A percentile compares a stretch with the other conserved stretches of the same genome.
Evolutionary conservation across 495 filamentous ascomycete species (phyloP).

Genomic region (Penicillium atrosanguineum): DNA sequence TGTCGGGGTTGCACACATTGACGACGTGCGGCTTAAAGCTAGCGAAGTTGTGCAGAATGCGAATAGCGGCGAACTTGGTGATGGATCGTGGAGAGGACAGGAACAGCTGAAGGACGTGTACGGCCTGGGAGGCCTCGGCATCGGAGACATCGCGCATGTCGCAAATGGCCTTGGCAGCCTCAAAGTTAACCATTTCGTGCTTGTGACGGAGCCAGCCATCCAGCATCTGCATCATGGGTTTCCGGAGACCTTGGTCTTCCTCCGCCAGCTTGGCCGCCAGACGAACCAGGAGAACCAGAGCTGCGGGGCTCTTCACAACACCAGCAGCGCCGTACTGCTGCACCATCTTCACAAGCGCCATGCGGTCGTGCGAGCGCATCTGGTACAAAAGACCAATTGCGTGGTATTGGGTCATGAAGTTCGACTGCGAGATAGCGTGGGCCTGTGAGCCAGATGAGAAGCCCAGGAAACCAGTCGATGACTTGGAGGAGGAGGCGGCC

Average conservation of each 20-base stretch:
- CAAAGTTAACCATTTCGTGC: conserved; percentile 99
- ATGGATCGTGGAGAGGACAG: conserved; percentile 94
- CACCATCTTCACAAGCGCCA: conserved; percentile 99
- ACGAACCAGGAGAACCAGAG: conserved; percentile 86
- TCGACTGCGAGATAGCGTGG: conserved; percentile 65
- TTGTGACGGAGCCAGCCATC: conserved; percentile 98
- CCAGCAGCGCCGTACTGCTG: conserved; percentile 93
- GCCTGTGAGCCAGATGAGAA: conserved; percentile 72
- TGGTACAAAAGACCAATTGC: conserved; percentile 97
- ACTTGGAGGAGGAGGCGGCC: conserved; percentile 85
- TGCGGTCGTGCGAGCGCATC: conserved; percentile 95
- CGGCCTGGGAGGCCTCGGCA: conserved; percentile 85
- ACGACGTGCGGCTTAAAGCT: conserved; percentile 93
- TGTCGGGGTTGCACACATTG: conserved; percentile 91
- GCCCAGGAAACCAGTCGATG: conserved; percentile 83
- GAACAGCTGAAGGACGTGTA: conserved; percentile 94
- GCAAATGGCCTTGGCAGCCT: conserved; percentile 97
- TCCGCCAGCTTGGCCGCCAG: conserved; percentile 93
- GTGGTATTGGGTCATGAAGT: conserved; percentile 97
- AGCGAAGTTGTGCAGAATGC: conserved; percentile 94
- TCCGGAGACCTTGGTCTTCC: conserved; percentile 83
- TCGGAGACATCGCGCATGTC: conserved; percentile 91
- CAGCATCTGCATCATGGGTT: conserved; percentile 90
- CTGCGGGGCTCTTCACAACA: conserved; percentile 90
- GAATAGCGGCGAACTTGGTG: conserved; percentile 96